Percentiles rank a stretch among this genome's conserved stretches.
Evolutionary conservation across 225 moss, liverwort and hornwort species (phyloP).

Genomic region (Physcomitrellopsis africana): DNA sequence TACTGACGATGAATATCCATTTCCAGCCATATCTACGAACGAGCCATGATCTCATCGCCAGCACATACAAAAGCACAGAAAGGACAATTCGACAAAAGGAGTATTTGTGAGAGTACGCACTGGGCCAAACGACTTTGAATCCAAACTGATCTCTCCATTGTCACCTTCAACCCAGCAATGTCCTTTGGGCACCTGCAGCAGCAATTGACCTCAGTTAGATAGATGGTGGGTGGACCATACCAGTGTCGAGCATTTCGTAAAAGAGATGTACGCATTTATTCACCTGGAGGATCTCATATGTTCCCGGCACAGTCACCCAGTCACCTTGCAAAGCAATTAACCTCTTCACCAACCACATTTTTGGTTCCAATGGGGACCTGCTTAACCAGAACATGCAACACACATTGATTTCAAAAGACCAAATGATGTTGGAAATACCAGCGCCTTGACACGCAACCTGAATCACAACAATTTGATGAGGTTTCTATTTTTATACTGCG

Average conservation of each 20-base stretch:
- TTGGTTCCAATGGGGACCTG: constrained; percentile 96
- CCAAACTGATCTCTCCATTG: constrained; percentile 86
- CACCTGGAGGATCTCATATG: constrained; percentile 84
- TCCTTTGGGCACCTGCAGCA: constrained; percentile 85
- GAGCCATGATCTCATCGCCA: neutral
- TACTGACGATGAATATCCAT: neutral
- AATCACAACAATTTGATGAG: neutral
- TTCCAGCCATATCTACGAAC: neutral
- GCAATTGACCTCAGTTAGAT: constrained; percentile 9
- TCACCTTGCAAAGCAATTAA: constrained; percentile 96
- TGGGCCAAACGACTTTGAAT: constrained; percentile 97
- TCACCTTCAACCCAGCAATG: constrained; percentile 99
- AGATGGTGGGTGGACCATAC: neutral
- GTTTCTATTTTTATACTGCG: neutral
- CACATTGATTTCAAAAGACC: neutral
- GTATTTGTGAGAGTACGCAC: constrained; percentile 52
- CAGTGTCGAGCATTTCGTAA: neutral
- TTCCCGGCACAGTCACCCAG: constrained; percentile 98
- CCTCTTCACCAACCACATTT: constrained; percentile 89
- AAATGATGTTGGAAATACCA: neutral
- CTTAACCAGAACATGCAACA: constrained; percentile 10
- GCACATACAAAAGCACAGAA: neutral
- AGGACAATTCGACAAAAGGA: neutral
- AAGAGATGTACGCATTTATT: neutral
- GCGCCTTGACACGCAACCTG: neutral